phyloP scores from a whole-genome alignment of 1,284 basidiomycete genomes.

The Boletus semigastroideus region DNA sequence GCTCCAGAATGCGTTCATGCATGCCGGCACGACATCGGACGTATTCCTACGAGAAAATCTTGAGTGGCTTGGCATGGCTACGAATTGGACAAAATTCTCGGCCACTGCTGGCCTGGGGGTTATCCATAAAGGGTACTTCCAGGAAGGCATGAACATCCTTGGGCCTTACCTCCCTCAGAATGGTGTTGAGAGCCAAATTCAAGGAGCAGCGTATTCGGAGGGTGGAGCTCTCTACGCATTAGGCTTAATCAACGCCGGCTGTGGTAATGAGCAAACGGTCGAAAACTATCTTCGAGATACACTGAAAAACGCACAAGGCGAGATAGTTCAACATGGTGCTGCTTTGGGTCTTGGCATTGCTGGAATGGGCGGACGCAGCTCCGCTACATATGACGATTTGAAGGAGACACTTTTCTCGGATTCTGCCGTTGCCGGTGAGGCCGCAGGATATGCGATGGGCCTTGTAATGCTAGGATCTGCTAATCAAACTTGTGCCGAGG shows the following conservation, averaged over 20 bases:
- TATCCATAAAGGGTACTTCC: slow-evolving; percentile 94
- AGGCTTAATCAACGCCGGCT: slow-evolving; percentile 91
- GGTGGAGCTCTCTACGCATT: slow-evolving; percentile 92
- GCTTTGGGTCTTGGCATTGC: slow-evolving; percentile 92
- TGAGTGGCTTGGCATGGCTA: slow-evolving; percentile 91
- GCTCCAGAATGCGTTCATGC: slow-evolving; percentile 94
- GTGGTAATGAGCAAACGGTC: slow-evolving; percentile 69
- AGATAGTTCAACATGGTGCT: slow-evolving; percentile 94
- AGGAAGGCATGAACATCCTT: slow-evolving; percentile 88
- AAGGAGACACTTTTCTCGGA: slow-evolving; percentile 88
- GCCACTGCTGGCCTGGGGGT: slow-evolving; percentile 94
- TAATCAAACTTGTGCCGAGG: slow-evolving; percentile 73
- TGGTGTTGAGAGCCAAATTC: slow-evolving; percentile 69
- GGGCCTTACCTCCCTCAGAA: slow-evolving; percentile 88
- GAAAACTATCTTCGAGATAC: slow-evolving; percentile 76
- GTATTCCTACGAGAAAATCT: slow-evolving; percentile 90
- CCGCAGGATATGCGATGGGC: slow-evolving; percentile 94
- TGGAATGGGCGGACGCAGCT: slow-evolving; percentile 86
- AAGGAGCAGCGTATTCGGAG: slow-evolving; percentile 83
- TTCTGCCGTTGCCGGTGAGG: slow-evolving; percentile 92
- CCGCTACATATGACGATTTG: slow-evolving; percentile 88
- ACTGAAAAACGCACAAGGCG: slow-evolving; percentile 68
- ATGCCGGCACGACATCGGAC: slow-evolving; percentile 93
- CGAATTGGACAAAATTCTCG: slow-evolving; percentile 97
- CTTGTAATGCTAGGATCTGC: slow-evolving; percentile 94